Percentiles rank a stretch among this genome's conserved stretches.
Conservation (phyloP, 108 stramenopile species). For the Cylindrotheca closterium region DNA sequence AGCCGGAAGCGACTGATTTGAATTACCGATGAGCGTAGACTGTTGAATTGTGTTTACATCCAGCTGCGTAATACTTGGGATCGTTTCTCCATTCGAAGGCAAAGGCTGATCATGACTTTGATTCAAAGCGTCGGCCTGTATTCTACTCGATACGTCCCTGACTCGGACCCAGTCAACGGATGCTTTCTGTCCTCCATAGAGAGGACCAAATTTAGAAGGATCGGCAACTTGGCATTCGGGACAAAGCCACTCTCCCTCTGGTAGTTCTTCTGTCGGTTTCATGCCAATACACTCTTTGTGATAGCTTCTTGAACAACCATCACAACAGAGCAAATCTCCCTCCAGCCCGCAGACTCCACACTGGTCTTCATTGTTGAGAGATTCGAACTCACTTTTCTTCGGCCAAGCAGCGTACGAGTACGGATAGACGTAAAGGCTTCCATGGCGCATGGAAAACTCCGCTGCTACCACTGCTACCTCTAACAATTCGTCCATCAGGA, state of each 20-base stretch:
- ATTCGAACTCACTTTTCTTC: slow-evolving; percentile 43
- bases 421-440: background rate
- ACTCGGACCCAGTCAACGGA: slow-evolving; percentile 73
- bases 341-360: slow-evolving; percentile 70
- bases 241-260: slow-evolving; percentile 80
- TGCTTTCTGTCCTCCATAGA: slow-evolving; percentile 52
- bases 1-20: too few species aligned
- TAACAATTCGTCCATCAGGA: slow-evolving; percentile 75
- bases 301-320: slow-evolving; percentile 73
- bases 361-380: slow-evolving; percentile 66
- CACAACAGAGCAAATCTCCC: slow-evolving; percentile 84
- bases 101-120: too few species aligned
- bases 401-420: slow-evolving; percentile 47
- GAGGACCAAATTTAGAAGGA: slow-evolving; percentile 53
- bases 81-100: too few species aligned
- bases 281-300: slow-evolving; percentile 64
- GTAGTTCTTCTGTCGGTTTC: slow-evolving; percentile 28
- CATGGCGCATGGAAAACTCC: slow-evolving; percentile 52
- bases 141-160: slow-evolving; percentile 22
- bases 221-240: slow-evolving; percentile 75
- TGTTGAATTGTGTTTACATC: too few species aligned
- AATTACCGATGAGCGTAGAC: too few species aligned
- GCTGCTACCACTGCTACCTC: slow-evolving; percentile 49
- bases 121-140: background rate
- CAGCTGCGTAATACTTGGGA: too few species aligned